phyloP scores from a whole-genome alignment of 1,139 yeast genomes.

The Candida labiduridarum region DNA sequence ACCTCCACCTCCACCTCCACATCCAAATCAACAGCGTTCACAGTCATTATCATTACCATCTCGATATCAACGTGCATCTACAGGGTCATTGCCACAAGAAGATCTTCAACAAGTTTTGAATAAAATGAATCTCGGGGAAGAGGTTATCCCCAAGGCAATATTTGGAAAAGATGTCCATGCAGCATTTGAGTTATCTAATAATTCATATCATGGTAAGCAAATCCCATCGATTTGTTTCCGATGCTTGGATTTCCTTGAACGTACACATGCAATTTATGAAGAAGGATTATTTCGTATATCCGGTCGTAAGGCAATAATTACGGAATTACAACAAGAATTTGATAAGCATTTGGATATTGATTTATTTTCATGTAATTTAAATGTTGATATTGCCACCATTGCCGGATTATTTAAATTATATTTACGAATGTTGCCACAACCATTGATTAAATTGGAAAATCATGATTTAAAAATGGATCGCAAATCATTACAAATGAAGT shows the following conservation, averaged over 20 bases:
- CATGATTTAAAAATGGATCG: too few species aligned
- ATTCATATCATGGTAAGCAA: slow-evolving; percentile 40
- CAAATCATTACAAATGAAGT: background rate
- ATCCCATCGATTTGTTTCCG: slow-evolving; percentile 82
- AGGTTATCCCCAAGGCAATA: slow-evolving; percentile 38
- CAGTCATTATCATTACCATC: too few species aligned
- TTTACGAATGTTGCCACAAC: slow-evolving; percentile 68
- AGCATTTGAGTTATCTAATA: slow-evolving; percentile 54
- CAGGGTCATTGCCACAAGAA: slow-evolving; percentile 4
- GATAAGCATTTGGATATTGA: slow-evolving; percentile 69
- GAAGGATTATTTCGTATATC: slow-evolving; percentile 91
- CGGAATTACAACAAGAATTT: slow-evolving; percentile 71
- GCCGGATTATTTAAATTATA: slow-evolving; percentile 78
- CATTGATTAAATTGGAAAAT: slow-evolving; percentile 54
- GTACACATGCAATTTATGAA: slow-evolving; percentile 73
- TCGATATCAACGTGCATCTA: background rate
- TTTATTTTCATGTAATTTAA: slow-evolving; percentile 49
- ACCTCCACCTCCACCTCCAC: slow-evolving; percentile 10
- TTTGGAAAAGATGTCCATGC: slow-evolving; percentile 69
- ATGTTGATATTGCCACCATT: slow-evolving; percentile 74
- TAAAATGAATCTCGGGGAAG: slow-evolving; percentile 43
- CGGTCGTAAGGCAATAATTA: slow-evolving; percentile 83
- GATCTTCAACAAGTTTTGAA: slow-evolving; percentile 42
- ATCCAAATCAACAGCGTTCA: background rate
- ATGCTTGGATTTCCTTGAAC: slow-evolving; percentile 70